Evolutionary conservation across 78 protist species (phyloP), one percentile per base, ranked within the genome.

Genomic region (Speleostelium caveatum): DNA sequence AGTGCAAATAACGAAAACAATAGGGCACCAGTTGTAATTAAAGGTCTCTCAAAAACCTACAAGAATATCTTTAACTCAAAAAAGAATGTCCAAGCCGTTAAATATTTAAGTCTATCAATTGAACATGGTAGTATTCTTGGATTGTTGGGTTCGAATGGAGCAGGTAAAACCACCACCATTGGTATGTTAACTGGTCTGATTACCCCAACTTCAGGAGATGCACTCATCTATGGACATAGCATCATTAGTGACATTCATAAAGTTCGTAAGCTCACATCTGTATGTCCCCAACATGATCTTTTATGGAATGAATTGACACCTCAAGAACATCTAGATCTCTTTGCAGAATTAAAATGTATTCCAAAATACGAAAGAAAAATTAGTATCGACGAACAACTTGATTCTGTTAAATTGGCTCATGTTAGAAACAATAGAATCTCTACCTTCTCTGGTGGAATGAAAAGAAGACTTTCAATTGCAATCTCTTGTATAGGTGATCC

Each of bases 81-180:
- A 3, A 42, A 83, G 30, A 36, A 16, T 33, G 85, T 91, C 16
- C 86, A 91, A 33, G 95, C 95, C 0, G 95, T 92, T 8, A 78
- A 61, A 22, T 68, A 59, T 36, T 39, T 92, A 5, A 53, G 80
- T 30, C 36, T 92, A 26, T 73, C 95, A 0, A 61, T 92, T 51
- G 95, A 75, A 19, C 10, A 41, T 7, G 86, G 86, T 45, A 62
- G 45, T 24, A 32, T 92, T 28, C 41, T 75, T 8, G 19, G 85
- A 39, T 66, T 96, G 28, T 85, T 95, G 3, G 98, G 96, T 32
- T 93, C 32, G 41, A 95, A 96, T 83, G 98, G 97, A 53, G 79
- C 94, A 19, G 95, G 94, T 39, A 97, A 97, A 83, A 75, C 97
- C 3, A 97, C 99, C 2, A 75, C 97, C 8, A 92, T 98, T 71